A percentile compares a stretch with the other conserved stretches of the same genome.
These are phyloP conservation scores for Schwanniomyces occidentalis DNA, from an alignment of 805 yeast genomes.

Conservation along the genomic window DNA sequence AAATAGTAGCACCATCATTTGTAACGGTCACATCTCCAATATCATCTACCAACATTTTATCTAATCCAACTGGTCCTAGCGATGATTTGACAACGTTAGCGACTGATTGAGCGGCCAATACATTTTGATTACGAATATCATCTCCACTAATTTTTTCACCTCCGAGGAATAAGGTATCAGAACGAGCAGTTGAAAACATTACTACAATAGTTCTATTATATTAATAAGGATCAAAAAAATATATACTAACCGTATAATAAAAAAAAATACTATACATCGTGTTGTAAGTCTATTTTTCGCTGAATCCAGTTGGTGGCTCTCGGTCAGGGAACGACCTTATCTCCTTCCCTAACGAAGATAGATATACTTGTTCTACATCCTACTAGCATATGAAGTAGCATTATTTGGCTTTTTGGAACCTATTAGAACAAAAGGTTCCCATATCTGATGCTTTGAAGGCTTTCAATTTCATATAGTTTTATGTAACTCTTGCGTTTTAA, in stretches of 20 bases:
- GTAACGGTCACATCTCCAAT: conserved; percentile 99
- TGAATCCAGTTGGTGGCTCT: too few relatives aligned
- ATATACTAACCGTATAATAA: neutral
- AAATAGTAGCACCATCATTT: conserved; percentile 97
- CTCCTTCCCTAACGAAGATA: too few relatives aligned
- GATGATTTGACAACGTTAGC: conserved; percentile 89
- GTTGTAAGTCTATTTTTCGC: conserved; percentile 2
- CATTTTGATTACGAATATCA: conserved; percentile 94
- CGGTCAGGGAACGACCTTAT: conserved; percentile 5
- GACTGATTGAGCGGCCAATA: conserved; percentile 85
- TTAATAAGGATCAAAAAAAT: neutral
- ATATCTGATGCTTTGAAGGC: too few relatives aligned
- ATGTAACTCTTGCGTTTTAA: too few relatives aligned
- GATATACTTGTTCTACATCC: too few relatives aligned
- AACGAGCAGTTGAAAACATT: conserved; percentile 77
- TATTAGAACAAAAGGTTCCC: too few relatives aligned
- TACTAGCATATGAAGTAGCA: too few relatives aligned
- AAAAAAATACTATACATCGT: neutral
- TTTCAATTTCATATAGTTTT: too few relatives aligned
- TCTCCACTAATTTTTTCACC: conserved; percentile 96
- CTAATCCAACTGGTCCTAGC: conserved; percentile 96
- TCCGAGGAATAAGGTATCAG: conserved; percentile 91
- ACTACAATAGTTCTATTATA: conserved; percentile 14
- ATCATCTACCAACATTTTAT: conserved; percentile 97
- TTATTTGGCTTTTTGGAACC: too few relatives aligned